A percentile compares a stretch with the other conserved stretches of the same genome.
phyloP scores from a whole-genome alignment of 257 asterid genomes.

The Nicotiana tomentosiformis region DNA sequence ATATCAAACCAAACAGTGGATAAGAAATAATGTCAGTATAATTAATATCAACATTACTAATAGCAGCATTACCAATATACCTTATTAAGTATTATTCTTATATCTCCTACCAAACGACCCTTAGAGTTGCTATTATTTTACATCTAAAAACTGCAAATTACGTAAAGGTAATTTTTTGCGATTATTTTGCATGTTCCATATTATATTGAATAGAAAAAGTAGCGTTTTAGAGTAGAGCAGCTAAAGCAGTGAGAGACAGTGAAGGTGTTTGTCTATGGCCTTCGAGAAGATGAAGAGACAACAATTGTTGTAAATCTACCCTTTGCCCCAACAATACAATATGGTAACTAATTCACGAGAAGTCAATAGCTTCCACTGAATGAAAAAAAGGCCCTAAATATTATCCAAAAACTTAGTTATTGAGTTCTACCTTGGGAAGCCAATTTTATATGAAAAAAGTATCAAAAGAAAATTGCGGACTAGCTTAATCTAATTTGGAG shows the following conservation, averaged over 20 bases:
- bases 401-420: neutral
- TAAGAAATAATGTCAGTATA: too few species aligned
- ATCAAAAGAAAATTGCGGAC: neutral
- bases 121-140: too few species aligned
- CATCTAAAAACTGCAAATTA: too few species aligned
- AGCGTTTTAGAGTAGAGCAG: neutral
- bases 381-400: neutral
- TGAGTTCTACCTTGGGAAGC: neutral
- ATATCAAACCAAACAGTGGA: too few species aligned
- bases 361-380: neutral
- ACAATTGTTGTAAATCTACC: neutral
- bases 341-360: neutral
- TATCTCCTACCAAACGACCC: too few species aligned
- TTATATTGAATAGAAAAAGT: too few species aligned
- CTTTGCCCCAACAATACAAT: neutral
- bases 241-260: neutral
- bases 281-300: neutral
- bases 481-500: neutral
- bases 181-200: neutral
- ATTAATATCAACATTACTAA: too few species aligned
- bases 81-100: too few species aligned
- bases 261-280: neutral
- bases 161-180: neutral
- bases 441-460: neutral
- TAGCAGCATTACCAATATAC: too few species aligned